Conservation (phyloP, 2,329 filamentous ascomycete species). For the Colletotrichum sp. region DNA sequence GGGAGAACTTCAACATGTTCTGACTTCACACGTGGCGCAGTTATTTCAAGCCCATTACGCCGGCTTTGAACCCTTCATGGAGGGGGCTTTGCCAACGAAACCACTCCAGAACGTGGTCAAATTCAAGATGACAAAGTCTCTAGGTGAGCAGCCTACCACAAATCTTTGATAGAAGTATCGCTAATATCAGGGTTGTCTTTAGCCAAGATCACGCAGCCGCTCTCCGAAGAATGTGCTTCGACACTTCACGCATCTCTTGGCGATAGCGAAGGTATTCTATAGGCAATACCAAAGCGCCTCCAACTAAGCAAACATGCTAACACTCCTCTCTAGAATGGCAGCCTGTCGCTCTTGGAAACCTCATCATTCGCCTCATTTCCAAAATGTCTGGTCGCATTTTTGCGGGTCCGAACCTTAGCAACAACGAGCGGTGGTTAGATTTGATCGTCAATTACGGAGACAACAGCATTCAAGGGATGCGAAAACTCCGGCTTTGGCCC, state of each 20-base stretch:
- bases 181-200: background rate
- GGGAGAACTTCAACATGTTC: background rate
- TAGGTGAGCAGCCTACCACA: background rate
- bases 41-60: background rate
- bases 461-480: background rate
- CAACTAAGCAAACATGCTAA: background rate
- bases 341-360: background rate
- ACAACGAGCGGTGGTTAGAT: background rate
- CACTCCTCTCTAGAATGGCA: background rate
- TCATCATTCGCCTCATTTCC: background rate
- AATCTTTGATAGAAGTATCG: background rate
- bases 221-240: background rate
- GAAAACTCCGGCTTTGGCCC: background rate
- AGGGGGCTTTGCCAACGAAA: background rate
- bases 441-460: background rate
- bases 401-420: background rate
- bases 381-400: background rate
- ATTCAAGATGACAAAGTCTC: background rate
- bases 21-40: background rate
- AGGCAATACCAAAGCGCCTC: background rate
- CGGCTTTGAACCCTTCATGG: background rate
- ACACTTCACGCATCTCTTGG: background rate
- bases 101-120: background rate
- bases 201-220: background rate
- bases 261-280: background rate